phyloP scores from a whole-genome alignment of 495 filamentous ascomycete species.

The Hypoxylon crocopeplum region DNA sequence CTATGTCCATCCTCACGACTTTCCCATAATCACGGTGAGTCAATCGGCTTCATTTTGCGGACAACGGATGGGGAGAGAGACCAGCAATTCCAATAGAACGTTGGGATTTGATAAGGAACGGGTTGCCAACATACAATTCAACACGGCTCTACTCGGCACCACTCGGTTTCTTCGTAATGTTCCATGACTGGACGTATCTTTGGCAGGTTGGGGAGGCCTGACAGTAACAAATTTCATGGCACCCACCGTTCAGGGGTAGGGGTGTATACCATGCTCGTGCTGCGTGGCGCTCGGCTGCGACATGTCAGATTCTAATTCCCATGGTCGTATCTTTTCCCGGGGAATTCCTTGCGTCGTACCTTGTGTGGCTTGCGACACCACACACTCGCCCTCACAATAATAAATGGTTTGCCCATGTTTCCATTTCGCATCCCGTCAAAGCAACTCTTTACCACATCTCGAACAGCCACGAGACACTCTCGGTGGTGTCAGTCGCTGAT shows the following conservation, averaged over 20 bases:
- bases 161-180: not conserved
- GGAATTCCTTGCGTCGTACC: conserved; percentile 27
- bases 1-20: not conserved
- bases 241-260: conserved; percentile 8
- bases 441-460: not conserved
- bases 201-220: conserved; percentile 19
- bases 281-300: conserved; percentile 17
- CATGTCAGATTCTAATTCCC: conserved; percentile 26
- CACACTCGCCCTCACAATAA: conserved; percentile 4
- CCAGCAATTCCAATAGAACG: not conserved
- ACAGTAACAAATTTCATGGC: conserved; percentile 1
- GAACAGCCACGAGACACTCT: conserved; percentile 11
- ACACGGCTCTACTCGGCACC: conserved; percentile 2
- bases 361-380: conserved; percentile 27
- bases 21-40: not conserved
- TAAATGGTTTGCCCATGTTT: conserved; percentile 10
- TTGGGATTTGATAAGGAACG: conserved; percentile 5
- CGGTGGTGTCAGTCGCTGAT: conserved; percentile 20
- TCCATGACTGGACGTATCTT: conserved; percentile 26
- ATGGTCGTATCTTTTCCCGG: conserved; percentile 15
- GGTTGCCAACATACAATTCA: not conserved
- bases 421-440: not conserved
- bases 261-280: not conserved
- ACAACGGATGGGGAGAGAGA: too few relatives aligned
- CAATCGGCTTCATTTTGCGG: too few relatives aligned